Evolutionary conservation across 352 stramenopile species (phyloP).

Genomic region (Phytopythium mirpurense): DNA sequence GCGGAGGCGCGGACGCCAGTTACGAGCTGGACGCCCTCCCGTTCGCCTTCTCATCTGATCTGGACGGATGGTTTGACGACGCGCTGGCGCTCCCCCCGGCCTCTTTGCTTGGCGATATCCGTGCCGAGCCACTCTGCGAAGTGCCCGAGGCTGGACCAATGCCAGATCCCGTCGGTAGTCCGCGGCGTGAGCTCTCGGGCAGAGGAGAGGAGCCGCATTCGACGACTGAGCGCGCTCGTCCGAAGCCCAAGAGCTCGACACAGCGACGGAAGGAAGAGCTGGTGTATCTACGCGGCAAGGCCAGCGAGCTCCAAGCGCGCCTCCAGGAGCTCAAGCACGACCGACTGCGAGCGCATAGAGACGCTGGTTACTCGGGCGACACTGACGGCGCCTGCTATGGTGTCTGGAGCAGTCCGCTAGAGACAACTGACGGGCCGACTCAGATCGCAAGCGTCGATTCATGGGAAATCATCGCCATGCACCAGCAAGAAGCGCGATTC

Average conservation of each 20-base stretch:
- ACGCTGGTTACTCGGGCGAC: background rate
- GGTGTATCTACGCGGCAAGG: conserved; percentile 21
- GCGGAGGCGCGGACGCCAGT: background rate
- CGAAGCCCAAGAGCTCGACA: conserved; percentile 26
- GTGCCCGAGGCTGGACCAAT: too few species aligned
- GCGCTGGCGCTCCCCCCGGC: background rate
- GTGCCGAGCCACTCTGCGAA: background rate
- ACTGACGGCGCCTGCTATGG: background rate
- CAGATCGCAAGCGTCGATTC: background rate
- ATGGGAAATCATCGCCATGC: conserved; percentile 26
- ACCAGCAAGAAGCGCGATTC: conserved; percentile 18
- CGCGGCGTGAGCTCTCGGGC: too few species aligned
- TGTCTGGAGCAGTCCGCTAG: background rate
- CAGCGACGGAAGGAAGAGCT: conserved; percentile 35
- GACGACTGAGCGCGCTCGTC: background rate
- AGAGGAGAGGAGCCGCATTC: too few species aligned
- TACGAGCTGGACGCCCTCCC: background rate
- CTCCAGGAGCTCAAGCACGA: conserved; percentile 13
- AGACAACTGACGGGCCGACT: background rate
- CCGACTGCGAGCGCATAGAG: background rate
- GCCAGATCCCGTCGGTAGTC: too few species aligned
- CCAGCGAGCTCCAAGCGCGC: conserved; percentile 20
- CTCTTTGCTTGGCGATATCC: background rate
- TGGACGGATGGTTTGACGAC: conserved; percentile 21
- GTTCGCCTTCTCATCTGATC: conserved; percentile 21